These are phyloP conservation scores for Mycogone perniciosa DNA, from an alignment of 2,329 filamentous ascomycete species.

Conservation along the genomic window DNA sequence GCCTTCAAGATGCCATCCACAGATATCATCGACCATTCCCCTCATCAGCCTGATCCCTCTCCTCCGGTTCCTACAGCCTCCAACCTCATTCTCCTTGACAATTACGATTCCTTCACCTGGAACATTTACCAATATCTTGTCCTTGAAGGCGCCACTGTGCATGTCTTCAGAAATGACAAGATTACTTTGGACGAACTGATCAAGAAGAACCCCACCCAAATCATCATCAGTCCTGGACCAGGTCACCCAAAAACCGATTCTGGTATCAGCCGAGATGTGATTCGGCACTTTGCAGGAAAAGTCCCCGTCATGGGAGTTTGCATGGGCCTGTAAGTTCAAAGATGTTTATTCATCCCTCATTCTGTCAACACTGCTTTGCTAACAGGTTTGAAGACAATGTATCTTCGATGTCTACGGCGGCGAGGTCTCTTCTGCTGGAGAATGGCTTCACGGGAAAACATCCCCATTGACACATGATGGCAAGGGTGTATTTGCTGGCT, in stretches of 20 bases:
- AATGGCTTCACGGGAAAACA: conserved; percentile 96
- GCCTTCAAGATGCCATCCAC: conserved; percentile 40
- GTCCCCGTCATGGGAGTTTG: conserved; percentile 96
- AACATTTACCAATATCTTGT: conserved; percentile 98
- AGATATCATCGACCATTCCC: conserved; percentile 70
- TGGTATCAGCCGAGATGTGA: conserved; percentile 87
- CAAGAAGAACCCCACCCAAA: conserved; percentile 77
- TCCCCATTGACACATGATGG: conserved; percentile 82
- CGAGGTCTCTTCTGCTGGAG: conserved; percentile 83
- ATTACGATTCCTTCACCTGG: conserved; percentile 99
- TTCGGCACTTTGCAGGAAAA: conserved; percentile 86
- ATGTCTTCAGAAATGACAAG: conserved; percentile 88
- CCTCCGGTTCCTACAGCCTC: conserved; percentile 70
- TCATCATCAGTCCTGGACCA: conserved; percentile 91
- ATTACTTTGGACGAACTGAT: conserved; percentile 80
- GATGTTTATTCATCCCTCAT: neutral
- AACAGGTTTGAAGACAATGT: conserved; percentile 60
- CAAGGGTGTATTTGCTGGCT: conserved; percentile 83
- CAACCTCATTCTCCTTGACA: conserved; percentile 94
- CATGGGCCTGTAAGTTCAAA: conserved; percentile 77
- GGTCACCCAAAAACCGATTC: conserved; percentile 89
- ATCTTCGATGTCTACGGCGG: conserved; percentile 93
- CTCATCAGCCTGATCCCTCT: conserved; percentile 71
- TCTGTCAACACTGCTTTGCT: neutral
- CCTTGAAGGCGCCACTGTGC: conserved; percentile 88